Evolutionary conservation across 116 monocot species (phyloP), one percentile per base, ranked within the genome.

Genomic region (Posidonia oceanica): DNA sequence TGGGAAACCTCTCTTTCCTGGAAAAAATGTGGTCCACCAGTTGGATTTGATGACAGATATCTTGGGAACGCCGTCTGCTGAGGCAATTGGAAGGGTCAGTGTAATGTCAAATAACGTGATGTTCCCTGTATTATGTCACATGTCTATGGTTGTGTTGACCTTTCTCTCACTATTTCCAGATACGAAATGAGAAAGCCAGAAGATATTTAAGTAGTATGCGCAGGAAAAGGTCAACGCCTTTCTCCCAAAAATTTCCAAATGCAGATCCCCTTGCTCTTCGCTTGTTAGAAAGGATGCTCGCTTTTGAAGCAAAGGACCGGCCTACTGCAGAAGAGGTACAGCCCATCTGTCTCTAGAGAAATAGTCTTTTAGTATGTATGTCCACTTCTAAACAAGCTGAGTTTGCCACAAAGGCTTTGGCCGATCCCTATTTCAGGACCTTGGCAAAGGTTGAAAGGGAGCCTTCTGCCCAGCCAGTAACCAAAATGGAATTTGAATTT

Each of bases 401-500:
- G 36, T 63, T 61, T 52, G 52, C 36, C 23, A 48, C 51, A 63
- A 15, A 93, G 93, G 88, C 93, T 74, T 68, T 93, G 68, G 86
- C 86, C 22, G 88, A 93, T 86, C 93, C 88, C 48, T 93, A 93
- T 82, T 93, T 93, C 77, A 93, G 71, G 66, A 80, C 84, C 69
- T 82, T 93, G 71, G 88, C 93, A 39, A 93, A 81, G 37, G 93
- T 88, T 48, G 88, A 88, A 72, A 86, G 93, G 69, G 93, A 93
- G 64, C 88, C 93, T 66, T 93, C 93, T 64, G 84, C 88, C 38
- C 88, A 84, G 63, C 84, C 84, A 5, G 86, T 93, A 57, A 86
- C 88, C 53, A 93, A 93, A 68, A 80, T 93, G 80, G 93, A 93
- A 61, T 93, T 93, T 81, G 93, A 93, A 71, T 93, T 93, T 71